Percentiles rank a stretch among this genome's conserved stretches.
Conservation (phyloP, 805 yeast genomes). For the Starmerella floricola region DNA sequence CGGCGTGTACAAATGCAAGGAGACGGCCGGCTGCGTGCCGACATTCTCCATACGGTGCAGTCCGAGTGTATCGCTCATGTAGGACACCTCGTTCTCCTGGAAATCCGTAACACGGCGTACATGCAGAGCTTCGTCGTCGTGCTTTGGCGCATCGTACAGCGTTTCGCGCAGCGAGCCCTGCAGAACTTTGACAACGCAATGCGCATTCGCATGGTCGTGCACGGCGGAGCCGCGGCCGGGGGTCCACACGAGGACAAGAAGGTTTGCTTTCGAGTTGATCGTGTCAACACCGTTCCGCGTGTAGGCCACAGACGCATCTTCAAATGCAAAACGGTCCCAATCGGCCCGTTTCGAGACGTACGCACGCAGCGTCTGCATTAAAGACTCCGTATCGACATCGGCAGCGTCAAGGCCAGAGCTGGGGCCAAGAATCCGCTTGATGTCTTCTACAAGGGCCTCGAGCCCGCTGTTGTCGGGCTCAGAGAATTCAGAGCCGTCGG, state of each 20-base stretch:
- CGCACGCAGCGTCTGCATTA: constrained; percentile 36
- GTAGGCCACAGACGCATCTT: constrained; percentile 41
- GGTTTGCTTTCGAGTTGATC: constrained; percentile 57
- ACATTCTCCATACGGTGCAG: constrained; percentile 51
- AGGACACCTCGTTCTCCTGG: constrained; percentile 39
- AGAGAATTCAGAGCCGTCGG: background rate
- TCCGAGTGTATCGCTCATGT: constrained; percentile 55
- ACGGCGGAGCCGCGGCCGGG: constrained; percentile 53
- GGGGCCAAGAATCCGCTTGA: constrained; percentile 30
- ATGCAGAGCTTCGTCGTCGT: constrained; percentile 22
- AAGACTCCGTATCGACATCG: constrained; percentile 40
- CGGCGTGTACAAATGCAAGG: constrained; percentile 64
- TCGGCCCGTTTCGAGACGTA: constrained; percentile 41
- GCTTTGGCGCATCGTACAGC: constrained; percentile 43
- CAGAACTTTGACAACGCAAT: constrained; percentile 60
- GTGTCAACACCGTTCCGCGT: constrained; percentile 64
- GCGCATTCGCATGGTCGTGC: constrained; percentile 68
- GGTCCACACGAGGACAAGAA: constrained; percentile 57
- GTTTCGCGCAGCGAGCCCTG: constrained; percentile 48
- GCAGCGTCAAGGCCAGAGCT: constrained; percentile 31
- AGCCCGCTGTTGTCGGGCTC: constrained; percentile 18
- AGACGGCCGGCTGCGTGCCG: constrained; percentile 38
- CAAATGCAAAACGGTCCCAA: constrained; percentile 48
- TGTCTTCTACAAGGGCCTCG: constrained; percentile 28
- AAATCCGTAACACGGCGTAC: constrained; percentile 25